Evolutionary conservation across 192 early-diverging fungal species (phyloP).

Genomic region (Kappamyces sp.): DNA sequence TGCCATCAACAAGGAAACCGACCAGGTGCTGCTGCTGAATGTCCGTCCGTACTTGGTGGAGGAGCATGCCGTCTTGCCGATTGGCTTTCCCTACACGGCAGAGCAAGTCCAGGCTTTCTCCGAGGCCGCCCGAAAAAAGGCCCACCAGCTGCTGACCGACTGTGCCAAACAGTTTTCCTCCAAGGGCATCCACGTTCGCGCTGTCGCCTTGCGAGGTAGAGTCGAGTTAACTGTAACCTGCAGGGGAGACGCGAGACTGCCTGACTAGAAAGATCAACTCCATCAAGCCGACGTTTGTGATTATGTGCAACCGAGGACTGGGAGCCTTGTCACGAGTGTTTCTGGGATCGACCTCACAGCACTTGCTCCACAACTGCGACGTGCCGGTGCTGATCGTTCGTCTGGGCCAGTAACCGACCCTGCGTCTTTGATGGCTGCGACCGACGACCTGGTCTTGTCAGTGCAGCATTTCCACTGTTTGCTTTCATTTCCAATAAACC

Average conservation of each 20-base stretch:
- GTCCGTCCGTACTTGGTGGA: conserved; percentile 16
- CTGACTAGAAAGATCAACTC: conserved; percentile 3
- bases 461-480: too few relatives aligned
- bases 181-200: conserved; percentile 5
- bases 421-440: too few relatives aligned
- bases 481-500: too few relatives aligned
- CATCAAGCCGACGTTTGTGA: conserved; percentile 18
- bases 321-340: conserved; percentile 27
- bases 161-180: background rate
- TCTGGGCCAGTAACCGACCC: conserved; percentile 10
- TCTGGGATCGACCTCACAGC: conserved; percentile 37
- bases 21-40: conserved; percentile 33
- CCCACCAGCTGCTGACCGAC: conserved; percentile 1
- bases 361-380: conserved; percentile 34
- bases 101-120: background rate
- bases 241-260: conserved; percentile 7
- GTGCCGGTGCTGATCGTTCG: conserved; percentile 29
- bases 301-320: conserved; percentile 24
- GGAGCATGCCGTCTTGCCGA: background rate
- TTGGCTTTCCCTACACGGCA: conserved; percentile 11
- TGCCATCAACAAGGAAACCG: conserved; percentile 21
- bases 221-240: too few relatives aligned
- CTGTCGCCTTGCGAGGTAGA: conserved; percentile 2
- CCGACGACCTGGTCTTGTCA: too few relatives aligned
- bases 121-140: background rate